phyloP scores from a whole-genome alignment of 1,284 basidiomycete genomes.

The Heliocybe sulcata region DNA sequence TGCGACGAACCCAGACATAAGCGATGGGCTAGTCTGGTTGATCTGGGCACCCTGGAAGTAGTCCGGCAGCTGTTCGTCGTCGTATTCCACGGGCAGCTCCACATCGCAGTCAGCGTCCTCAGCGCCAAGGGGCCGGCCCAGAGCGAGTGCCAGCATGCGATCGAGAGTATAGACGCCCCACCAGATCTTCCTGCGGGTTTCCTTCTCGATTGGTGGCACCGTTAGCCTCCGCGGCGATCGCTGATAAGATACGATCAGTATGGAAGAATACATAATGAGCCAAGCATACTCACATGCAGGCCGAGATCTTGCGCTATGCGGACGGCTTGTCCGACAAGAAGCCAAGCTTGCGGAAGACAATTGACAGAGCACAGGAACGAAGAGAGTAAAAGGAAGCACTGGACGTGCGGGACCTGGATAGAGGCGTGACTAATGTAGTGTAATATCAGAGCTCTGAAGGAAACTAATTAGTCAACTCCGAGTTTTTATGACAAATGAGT shows the following conservation, averaged over 20 bases:
- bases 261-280: conserved; percentile 6
- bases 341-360: conserved; percentile 87
- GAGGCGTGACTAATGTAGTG: conserved; percentile 83
- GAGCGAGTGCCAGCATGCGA: conserved; percentile 81
- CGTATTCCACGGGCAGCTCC: conserved; percentile 73
- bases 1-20: conserved; percentile 78
- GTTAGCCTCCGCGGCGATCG: conserved; percentile 72
- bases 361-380: conserved; percentile 87
- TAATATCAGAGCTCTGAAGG: conserved; percentile 68
- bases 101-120: conserved; percentile 80
- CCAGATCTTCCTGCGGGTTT: conserved; percentile 84
- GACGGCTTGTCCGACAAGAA: conserved; percentile 82
- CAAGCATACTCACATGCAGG: conserved; percentile 62
- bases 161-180: conserved; percentile 87
- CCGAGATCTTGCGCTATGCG: conserved; percentile 84
- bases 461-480: conserved; percentile 8
- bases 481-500: conserved; percentile 12
- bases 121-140: conserved; percentile 75
- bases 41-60: conserved; percentile 61
- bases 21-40: conserved; percentile 46
- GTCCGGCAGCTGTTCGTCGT: conserved; percentile 68
- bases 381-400: conserved; percentile 81
- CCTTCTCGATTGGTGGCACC: conserved; percentile 72
- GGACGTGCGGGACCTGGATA: conserved; percentile 79
- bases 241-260: conserved; percentile 29